Conservation (phyloP, 306 rosid genomes). For the Nissolia schottii region DNA sequence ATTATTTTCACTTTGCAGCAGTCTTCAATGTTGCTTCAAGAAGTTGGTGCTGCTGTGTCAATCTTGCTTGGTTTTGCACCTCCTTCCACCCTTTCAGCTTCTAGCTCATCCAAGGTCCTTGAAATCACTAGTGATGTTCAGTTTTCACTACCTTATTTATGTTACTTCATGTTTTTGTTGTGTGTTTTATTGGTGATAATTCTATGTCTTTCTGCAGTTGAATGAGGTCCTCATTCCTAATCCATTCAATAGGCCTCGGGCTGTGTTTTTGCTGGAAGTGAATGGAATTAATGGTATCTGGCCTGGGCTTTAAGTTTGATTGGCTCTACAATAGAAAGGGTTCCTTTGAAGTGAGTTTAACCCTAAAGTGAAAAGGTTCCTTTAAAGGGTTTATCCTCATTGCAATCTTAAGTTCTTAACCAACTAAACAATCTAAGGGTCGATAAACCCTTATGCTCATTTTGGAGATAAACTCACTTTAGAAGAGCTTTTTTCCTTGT, state of each 20-base stretch:
- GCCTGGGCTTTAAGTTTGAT: slow-evolving; percentile 11
- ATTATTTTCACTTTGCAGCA: slow-evolving; percentile 42
- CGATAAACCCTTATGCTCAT: not conserved
- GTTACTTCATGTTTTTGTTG: slow-evolving; percentile 5
- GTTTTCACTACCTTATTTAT: not conserved
- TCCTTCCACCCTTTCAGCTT: slow-evolving; percentile 55
- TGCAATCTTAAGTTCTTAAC: not conserved
- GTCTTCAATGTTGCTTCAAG: slow-evolving; percentile 51
- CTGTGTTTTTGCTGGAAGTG: slow-evolving; percentile 76
- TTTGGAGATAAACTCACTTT: not conserved
- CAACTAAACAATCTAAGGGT: not conserved
- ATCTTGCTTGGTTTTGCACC: slow-evolving; percentile 92
- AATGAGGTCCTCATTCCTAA: slow-evolving; percentile 75
- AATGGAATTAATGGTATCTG: slow-evolving; percentile 64
- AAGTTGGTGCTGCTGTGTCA: slow-evolving; percentile 77
- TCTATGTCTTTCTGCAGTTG: slow-evolving; percentile 53
- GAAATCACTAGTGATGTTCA: not conserved
- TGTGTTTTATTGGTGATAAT: slow-evolving; percentile 22
- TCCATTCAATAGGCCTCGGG: slow-evolving; percentile 88
- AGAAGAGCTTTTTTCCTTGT: not conserved
- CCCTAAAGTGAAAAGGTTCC: not conserved
- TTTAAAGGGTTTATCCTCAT: not conserved
- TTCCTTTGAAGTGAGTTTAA: not conserved
- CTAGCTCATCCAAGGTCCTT: slow-evolving; percentile 81
- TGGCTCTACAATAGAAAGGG: not conserved